These are phyloP conservation scores for Remersonia thermophila DNA, from an alignment of 2,329 filamentous ascomycete genomes.

Conservation along the genomic window DNA sequence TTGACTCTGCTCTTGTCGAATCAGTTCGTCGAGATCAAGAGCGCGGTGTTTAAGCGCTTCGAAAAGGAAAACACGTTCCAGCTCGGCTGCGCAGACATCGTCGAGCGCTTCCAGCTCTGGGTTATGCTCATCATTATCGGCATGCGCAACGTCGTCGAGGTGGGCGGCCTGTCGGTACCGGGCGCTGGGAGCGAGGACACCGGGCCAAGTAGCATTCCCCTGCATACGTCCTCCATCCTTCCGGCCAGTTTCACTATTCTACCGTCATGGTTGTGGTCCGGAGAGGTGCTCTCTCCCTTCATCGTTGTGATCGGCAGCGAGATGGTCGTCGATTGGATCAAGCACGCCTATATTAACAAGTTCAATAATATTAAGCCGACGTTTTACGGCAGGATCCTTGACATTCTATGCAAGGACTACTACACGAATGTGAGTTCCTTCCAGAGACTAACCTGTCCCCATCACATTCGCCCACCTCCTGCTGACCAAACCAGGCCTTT, in stretches of 20 bases:
- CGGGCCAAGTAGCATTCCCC: conserved; percentile 42
- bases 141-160: conserved; percentile 89
- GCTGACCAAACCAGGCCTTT: conserved; percentile 52
- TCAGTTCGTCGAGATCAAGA: conserved; percentile 98
- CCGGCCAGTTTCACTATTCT: conserved; percentile 85
- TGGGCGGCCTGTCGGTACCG: conserved; percentile 64
- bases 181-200: conserved; percentile 38
- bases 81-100: conserved; percentile 88
- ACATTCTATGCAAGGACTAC: conserved; percentile 94
- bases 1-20: conserved; percentile 89
- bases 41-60: conserved; percentile 95
- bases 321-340: conserved; percentile 93
- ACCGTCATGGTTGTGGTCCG: conserved; percentile 63
- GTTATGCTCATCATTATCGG: conserved; percentile 95
- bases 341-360: conserved; percentile 95
- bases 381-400: conserved; percentile 80
- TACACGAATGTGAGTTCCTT: conserved; percentile 67
- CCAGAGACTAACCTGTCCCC: not conserved
- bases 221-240: conserved; percentile 61
- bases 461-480: not conserved
- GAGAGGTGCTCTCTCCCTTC: conserved; percentile 85
- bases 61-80: conserved; percentile 98
- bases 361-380: conserved; percentile 94
- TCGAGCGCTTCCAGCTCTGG: conserved; percentile 95
- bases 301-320: conserved; percentile 89